Evolutionary conservation across 2,329 filamentous ascomycete genomes (phyloP).

Genomic region (Phaeoacremonium minimum): DNA sequence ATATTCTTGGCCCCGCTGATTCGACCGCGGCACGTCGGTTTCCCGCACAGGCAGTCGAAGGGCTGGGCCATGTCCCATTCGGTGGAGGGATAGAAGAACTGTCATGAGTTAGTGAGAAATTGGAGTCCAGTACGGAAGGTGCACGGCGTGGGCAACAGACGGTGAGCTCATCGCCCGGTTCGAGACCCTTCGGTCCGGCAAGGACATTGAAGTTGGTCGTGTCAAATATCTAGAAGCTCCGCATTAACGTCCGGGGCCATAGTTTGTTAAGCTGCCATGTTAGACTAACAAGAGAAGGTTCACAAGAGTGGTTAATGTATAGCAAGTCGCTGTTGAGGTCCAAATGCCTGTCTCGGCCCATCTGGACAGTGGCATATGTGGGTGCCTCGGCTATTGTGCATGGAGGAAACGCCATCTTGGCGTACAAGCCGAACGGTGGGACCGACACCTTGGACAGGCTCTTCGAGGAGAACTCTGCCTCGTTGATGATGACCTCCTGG

Average conservation of each 20-base stretch:
- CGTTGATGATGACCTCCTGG: slow-evolving; percentile 52
- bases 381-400: slow-evolving; percentile 50
- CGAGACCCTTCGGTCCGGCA: slow-evolving; percentile 51
- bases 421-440: slow-evolving; percentile 60
- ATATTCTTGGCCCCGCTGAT: slow-evolving; percentile 63
- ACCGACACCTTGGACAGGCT: slow-evolving; percentile 51
- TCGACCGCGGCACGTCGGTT: slow-evolving; percentile 51
- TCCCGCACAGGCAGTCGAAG: slow-evolving; percentile 62
- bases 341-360: slow-evolving; percentile 49
- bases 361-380: slow-evolving; percentile 63
- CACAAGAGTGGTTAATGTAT: slow-evolving; percentile 66
- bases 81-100: slow-evolving; percentile 73
- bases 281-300: slow-evolving; percentile 54
- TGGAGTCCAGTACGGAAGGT: no score
- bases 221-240: slow-evolving; percentile 50
- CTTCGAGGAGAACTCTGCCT: slow-evolving; percentile 54
- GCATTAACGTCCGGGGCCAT: not conserved
- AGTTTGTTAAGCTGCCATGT: not conserved
- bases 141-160: slow-evolving; percentile 24
- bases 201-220: slow-evolving; percentile 52
- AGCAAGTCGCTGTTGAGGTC: slow-evolving; percentile 62
- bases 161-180: slow-evolving; percentile 53
- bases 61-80: slow-evolving; percentile 73
- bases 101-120: no score
- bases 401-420: slow-evolving; percentile 62